Conservation (phyloP, 331 rosid species). For the Ulmus americana region DNA sequence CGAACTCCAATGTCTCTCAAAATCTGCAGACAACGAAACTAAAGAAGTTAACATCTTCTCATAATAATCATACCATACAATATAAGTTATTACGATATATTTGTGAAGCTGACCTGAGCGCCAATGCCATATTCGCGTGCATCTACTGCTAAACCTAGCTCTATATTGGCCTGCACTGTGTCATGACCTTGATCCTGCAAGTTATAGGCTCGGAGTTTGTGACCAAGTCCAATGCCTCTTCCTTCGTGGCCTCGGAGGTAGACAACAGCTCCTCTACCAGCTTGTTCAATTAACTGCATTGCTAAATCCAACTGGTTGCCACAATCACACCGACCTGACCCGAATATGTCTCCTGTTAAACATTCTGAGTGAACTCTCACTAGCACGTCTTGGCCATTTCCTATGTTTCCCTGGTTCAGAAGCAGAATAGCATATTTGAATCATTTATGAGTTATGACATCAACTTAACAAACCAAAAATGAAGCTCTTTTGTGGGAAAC, state of each 20-base stretch:
- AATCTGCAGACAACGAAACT: slow-evolving; percentile 33
- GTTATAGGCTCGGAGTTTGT: slow-evolving; percentile 74
- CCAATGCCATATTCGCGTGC: slow-evolving; percentile 80
- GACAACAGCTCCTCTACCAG: slow-evolving; percentile 66
- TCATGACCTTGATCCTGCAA: slow-evolving; percentile 81
- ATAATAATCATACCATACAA: no score
- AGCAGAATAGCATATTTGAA: background rate
- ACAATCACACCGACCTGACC: slow-evolving; percentile 81
- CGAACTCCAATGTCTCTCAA: slow-evolving; percentile 68
- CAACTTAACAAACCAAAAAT: background rate
- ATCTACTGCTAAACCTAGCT: slow-evolving; percentile 78
- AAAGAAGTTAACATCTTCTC: no score
- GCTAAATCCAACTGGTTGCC: slow-evolving; percentile 86
- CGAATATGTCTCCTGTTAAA: slow-evolving; percentile 83
- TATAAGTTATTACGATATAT: background rate
- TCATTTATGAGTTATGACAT: no score
- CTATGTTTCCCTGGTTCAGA: slow-evolving; percentile 53
- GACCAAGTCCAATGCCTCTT: slow-evolving; percentile 83
- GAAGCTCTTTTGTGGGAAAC: background rate
- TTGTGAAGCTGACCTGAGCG: slow-evolving; percentile 52
- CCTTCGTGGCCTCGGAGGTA: slow-evolving; percentile 95
- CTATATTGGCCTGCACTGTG: slow-evolving; percentile 73
- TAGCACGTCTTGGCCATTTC: slow-evolving; percentile 65
- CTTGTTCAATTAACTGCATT: slow-evolving; percentile 62
- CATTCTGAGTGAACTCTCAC: slow-evolving; percentile 91